These are phyloP conservation scores for Colletotrichum orbiculare DNA, from an alignment of 2,329 filamentous ascomycete genomes.

Conservation along the genomic window DNA sequence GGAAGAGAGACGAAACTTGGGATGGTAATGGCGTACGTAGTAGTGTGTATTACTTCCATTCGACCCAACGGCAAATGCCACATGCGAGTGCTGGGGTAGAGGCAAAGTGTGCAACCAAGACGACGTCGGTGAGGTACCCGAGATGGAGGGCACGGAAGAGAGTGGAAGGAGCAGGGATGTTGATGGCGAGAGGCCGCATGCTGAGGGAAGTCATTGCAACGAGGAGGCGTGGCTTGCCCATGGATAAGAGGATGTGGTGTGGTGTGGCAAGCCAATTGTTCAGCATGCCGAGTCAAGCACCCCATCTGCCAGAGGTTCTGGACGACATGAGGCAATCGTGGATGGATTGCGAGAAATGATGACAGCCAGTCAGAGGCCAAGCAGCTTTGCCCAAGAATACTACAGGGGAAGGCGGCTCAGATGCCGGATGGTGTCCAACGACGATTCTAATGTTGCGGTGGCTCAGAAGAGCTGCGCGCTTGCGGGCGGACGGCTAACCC, in stretches of 20 bases:
- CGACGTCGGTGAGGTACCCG: conserved; percentile 31
- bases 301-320: conserved; percentile 25
- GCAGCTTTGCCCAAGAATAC: no score
- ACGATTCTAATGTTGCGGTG: no score
- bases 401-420: no score
- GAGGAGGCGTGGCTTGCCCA: conserved; percentile 16
- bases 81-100: conserved; percentile 27
- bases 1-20: neutral
- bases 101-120: conserved; percentile 14
- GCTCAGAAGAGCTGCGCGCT: no score
- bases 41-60: conserved; percentile 5
- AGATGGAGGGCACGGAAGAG: conserved; percentile 24
- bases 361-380: neutral
- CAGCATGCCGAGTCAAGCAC: conserved; percentile 12
- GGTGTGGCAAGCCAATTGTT: conserved; percentile 17
- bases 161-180: conserved; percentile 21
- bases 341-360: conserved; percentile 32
- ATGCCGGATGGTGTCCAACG: no score
- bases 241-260: conserved; percentile 16
- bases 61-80: conserved; percentile 13
- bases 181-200: neutral
- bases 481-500: no score
- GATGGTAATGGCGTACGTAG: conserved; percentile 12
- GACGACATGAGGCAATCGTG: conserved; percentile 25
- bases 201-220: conserved; percentile 21